Evolutionary conservation across 345 rosid species (phyloP).

Genomic region (Eucalyptus grandis): DNA sequence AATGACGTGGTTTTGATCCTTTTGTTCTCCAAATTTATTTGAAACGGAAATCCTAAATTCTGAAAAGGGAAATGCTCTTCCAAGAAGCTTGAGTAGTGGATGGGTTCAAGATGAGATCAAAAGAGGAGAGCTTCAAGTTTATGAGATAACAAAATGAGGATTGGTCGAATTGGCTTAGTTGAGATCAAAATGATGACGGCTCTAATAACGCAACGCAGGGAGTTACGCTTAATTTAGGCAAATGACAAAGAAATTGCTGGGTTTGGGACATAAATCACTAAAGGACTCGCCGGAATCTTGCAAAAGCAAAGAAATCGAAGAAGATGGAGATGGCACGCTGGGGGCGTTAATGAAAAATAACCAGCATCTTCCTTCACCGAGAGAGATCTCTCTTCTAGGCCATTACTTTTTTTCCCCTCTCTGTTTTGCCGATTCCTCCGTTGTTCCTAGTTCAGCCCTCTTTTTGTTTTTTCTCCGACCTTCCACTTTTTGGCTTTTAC

Average conservation of each 20-base stretch:
- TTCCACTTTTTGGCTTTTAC: not conserved
- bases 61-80: not conserved
- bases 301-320: not conserved
- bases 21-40: no score
- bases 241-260: not conserved
- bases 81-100: not conserved
- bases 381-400: not conserved
- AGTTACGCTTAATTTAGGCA: not conserved
- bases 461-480: not conserved
- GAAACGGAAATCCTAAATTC: not conserved
- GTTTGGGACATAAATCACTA: not conserved
- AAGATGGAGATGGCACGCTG: not conserved
- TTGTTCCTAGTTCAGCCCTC: not conserved
- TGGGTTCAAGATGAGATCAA: not conserved
- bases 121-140: not conserved
- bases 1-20: fast-evolving
- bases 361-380: not conserved
- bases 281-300: not conserved
- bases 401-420: no score
- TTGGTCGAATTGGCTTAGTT: not conserved
- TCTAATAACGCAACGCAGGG: not conserved
- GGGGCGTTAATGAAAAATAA: not conserved
- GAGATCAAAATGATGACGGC: not conserved
- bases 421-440: not conserved
- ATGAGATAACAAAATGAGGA: not conserved